These are phyloP conservation scores for Quercus lobata DNA, from an alignment of 331 rosid species.

Conservation along the genomic window DNA sequence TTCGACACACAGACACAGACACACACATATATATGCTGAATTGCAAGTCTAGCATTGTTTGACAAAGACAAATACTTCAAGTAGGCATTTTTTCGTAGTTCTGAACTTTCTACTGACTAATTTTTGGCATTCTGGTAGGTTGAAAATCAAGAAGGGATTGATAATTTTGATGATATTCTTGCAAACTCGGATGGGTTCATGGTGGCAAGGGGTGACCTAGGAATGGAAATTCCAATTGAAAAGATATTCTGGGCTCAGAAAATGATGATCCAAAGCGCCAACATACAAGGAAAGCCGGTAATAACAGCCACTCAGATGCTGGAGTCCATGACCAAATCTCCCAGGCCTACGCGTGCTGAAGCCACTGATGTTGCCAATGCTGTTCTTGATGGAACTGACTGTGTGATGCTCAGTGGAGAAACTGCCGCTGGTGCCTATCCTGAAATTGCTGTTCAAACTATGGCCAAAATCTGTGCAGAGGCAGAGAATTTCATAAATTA, in stretches of 20 bases:
- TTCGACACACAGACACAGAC: too few relatives aligned
- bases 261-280: not conserved
- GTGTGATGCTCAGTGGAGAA: not conserved
- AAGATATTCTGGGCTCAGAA: not conserved
- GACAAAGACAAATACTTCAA: too few relatives aligned
- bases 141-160: too few relatives aligned
- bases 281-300: not conserved
- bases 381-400: not conserved
- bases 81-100: too few relatives aligned
- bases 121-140: too few relatives aligned
- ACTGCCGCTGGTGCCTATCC: not conserved
- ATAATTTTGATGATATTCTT: not conserved
- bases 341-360: not conserved
- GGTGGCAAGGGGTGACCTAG: not conserved
- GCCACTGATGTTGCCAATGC: not conserved
- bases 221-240: not conserved
- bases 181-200: not conserved
- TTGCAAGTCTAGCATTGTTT: too few relatives aligned
- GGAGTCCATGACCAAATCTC: not conserved
- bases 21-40: too few relatives aligned
- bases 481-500: not conserved
- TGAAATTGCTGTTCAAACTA: not conserved
- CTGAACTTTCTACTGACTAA: too few relatives aligned
- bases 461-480: not conserved
- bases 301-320: not conserved